Percentiles rank a stretch among this genome's conserved stretches.
phyloP scores from a whole-genome alignment of 2,329 filamentous ascomycete species.

The Huntiella bhutanensis region DNA sequence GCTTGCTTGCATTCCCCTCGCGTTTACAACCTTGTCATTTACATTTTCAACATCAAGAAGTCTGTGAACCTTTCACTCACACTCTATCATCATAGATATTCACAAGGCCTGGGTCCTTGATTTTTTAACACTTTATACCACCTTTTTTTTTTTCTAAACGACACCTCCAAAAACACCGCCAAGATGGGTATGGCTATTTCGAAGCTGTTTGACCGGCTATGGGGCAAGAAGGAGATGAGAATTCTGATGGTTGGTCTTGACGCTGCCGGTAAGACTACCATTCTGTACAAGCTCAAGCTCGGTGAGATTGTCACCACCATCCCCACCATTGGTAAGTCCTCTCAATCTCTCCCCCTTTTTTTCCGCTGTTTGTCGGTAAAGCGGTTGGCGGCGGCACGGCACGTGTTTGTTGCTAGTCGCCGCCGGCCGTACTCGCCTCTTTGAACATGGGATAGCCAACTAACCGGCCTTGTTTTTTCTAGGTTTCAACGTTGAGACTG shows the following conservation, averaged over 20 bases:
- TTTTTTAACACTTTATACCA: constrained; percentile 8
- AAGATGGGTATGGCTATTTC: constrained; percentile 93
- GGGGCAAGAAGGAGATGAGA: constrained; percentile 99
- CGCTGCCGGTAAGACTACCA: constrained; percentile 98
- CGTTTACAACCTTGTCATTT: too few relatives aligned
- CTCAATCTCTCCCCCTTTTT: neutral
- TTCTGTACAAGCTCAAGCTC: constrained; percentile 99
- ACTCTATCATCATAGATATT: constrained; percentile 5
- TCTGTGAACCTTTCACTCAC: neutral
- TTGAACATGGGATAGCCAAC: neutral
- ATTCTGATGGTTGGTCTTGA: constrained; percentile 99
- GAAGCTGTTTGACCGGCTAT: constrained; percentile 88
- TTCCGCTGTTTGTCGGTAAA: neutral
- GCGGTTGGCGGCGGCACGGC: too few relatives aligned
- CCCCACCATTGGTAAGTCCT: constrained; percentile 71
- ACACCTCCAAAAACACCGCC: constrained; percentile 16
- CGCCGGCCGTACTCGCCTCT: neutral
- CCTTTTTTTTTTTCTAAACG: constrained; percentile 10
- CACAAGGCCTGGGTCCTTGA: constrained; percentile 9
- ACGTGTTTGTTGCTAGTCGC: too few relatives aligned
- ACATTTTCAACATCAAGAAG: too few relatives aligned
- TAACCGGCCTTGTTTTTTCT: constrained; percentile 3
- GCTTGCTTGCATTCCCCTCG: too few relatives aligned
- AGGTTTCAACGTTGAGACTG: constrained; percentile 99
- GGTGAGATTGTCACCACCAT: constrained; percentile 98